Base-by-base conservation (phyloP, 768 basidiomycete genomes). In the Boletus rubroflammeus region DNA sequence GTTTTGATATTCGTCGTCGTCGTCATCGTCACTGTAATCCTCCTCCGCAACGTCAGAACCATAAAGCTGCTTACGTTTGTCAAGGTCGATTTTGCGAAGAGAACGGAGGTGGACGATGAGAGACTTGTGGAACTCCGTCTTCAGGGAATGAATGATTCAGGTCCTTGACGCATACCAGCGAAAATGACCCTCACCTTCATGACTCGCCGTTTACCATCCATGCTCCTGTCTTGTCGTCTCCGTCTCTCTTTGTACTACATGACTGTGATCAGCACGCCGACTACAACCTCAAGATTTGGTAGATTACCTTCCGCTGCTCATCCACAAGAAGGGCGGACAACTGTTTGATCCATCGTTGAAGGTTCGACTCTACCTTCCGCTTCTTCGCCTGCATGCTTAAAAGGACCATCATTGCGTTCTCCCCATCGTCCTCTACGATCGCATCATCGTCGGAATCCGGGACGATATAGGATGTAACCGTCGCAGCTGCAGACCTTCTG, bases 401-500 rank as follows among this genome's bases (percentile, higher is more conserved):
- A 31, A 63, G 56, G 19, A 53, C 57, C 51, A 64, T 65, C 59
- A 73, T 66, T 19, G 66, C 68, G 43, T 67, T 67, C 36, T 72
- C 69, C 25, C 72, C 68, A 19, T 72, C 66, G 39, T 76, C 75
- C 29, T 72, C 73, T 7, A 62, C 70, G 36, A 81, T 81, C 9
- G 68, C 72, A 58, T 88, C 88, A 53, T 88, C 86, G 61, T 88
- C 87, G 13, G 86, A 89, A 65, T 84, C 84, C 1, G 86, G 84
- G 15, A 85, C 70, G 5, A 75, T 78, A 64, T 90, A 90, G 6
- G 85, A 87, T 43, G 74, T 78, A 32, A 82, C 75, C 15, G 73
- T 71, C 19, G 71, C 61, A 17, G 83, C 77, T 4, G 80, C 81
- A 29, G 78, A 76, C 43, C 87, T 76, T 45, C 85, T 79, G 9